Conservation (phyloP, 768 basidiomycete species). For the Phylloporus sp. region DNA sequence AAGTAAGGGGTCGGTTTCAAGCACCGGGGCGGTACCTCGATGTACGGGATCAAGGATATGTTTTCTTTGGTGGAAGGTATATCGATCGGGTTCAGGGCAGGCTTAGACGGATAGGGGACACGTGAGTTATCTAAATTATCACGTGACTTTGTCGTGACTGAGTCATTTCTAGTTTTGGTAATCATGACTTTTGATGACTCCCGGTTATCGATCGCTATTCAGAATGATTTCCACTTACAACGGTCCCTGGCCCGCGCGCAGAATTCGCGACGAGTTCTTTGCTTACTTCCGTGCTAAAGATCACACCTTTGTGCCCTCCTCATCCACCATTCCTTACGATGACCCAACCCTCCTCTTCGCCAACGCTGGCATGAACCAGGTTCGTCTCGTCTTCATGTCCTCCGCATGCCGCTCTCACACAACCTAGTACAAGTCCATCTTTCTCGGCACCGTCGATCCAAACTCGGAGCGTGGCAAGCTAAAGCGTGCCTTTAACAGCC, state of each 20-base stretch:
- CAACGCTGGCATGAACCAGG: slow-evolving; percentile 98
- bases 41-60: slow-evolving; percentile 11
- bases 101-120: slow-evolving; percentile 11
- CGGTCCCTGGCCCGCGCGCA: slow-evolving; percentile 69
- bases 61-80: slow-evolving; percentile 16
- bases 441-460: slow-evolving; percentile 97
- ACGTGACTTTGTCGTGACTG: slow-evolving; percentile 12
- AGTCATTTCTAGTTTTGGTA: slow-evolving; percentile 7
- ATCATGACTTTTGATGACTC: neutral
- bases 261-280: slow-evolving; percentile 87
- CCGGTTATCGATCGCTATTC: slow-evolving; percentile 22
- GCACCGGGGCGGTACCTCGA: slow-evolving; percentile 27
- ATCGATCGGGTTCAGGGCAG: slow-evolving; percentile 48
- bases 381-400: slow-evolving; percentile 23
- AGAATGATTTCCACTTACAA: slow-evolving; percentile 30
- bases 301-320: slow-evolving; percentile 89
- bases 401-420: slow-evolving; percentile 9
- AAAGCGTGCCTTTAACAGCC: slow-evolving; percentile 91
- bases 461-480: slow-evolving; percentile 86
- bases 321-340: slow-evolving; percentile 92
- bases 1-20: slow-evolving; percentile 16
- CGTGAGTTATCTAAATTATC: slow-evolving; percentile 17
- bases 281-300: slow-evolving; percentile 74
- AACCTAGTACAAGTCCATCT: slow-evolving; percentile 87
- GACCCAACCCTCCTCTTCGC: slow-evolving; percentile 97